Conservation (phyloP, 352 stramenopile species). For the Phytophthora litchii region DNA sequence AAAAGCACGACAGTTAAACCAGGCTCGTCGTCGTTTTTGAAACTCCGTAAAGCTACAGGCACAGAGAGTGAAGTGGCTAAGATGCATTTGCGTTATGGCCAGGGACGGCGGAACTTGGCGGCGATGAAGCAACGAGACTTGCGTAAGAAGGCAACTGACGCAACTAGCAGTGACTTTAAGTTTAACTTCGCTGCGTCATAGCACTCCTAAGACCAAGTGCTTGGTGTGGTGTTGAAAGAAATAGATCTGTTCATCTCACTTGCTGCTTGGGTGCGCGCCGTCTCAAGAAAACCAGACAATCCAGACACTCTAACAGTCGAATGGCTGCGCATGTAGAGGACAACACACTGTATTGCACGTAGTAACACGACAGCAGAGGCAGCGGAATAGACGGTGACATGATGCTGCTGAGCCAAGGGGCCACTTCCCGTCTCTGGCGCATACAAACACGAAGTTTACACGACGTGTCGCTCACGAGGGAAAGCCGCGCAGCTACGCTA, state of each 20-base stretch:
- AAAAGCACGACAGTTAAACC: constrained; percentile 3
- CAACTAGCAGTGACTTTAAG: constrained; percentile 27
- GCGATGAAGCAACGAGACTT: constrained; percentile 57
- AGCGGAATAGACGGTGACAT: constrained; percentile 2
- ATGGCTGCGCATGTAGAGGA: too few relatives aligned
- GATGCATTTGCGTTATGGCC: constrained; percentile 76
- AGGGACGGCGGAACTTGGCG: constrained; percentile 57
- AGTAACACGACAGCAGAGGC: too few relatives aligned
- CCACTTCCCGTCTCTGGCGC: constrained; percentile 13
- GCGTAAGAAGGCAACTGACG: constrained; percentile 25
- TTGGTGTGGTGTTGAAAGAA: too few relatives aligned
- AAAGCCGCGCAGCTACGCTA: constrained; percentile 10
- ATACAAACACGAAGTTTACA: constrained; percentile 34
- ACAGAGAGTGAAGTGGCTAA: constrained; percentile 71
- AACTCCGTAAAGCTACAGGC: constrained; percentile 63
- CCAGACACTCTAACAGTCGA: too few relatives aligned
- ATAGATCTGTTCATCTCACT: too few relatives aligned
- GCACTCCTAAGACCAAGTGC: too few relatives aligned
- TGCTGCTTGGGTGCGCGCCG: too few relatives aligned
- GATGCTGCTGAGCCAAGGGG: background rate
- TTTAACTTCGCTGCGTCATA: constrained; percentile 43
- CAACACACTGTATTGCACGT: too few relatives aligned
- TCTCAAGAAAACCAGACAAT: too few relatives aligned
- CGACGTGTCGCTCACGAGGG: constrained; percentile 20
- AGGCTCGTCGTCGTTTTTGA: constrained; percentile 47